Evolutionary conservation across 179 eudicot genomes (phyloP), one percentile per base, ranked within the genome.

Genomic region (Nepenthes alata): DNA sequence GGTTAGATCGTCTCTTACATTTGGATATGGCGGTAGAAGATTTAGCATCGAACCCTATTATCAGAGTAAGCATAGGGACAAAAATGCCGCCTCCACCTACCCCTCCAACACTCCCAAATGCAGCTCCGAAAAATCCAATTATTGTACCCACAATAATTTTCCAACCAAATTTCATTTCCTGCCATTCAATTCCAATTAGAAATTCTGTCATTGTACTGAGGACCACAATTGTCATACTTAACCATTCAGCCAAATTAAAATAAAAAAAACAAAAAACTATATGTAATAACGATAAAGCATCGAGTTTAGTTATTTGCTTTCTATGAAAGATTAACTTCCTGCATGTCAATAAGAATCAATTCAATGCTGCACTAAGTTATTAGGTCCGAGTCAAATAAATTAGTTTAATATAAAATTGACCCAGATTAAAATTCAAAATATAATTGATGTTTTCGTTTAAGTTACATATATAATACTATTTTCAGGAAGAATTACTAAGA

Each of bases 51-150:
- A 85, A 85, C 34, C 91, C 91, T 64, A 85, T 77, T 51, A 85
- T 72, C 39, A 83, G 68, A 34, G 77, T 57, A 61, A 85, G 91
- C 91, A 85, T 85, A 16, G 91, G 91, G 56, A 85, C 88, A 70
- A 80, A 85, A 56, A 85, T 85, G 59, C 91, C 91, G 39, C 91
- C 88, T 14, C 88, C 91, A 39, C 91, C 91, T 55, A 85, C 88
- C 35, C 91, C 88, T 39, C 91, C 91, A 53, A 85, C 91, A 66
- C 91, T 85, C 15, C 88, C 88, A 64, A 85, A 85, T 2, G 88
- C 77, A 11, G 88, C 91, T 68, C 91, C 91, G 50, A 70, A 65
- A 73, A 83, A 83, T 67, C 86, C 88, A 64, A 85, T 78, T 54
- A 85, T 53, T 61, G 78, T 61, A 49, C 88, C 88, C 15, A 75